These are phyloP conservation scores for Diaporthe sp. DNA, from an alignment of 2,329 filamentous ascomycete species.

Conservation along the genomic window DNA sequence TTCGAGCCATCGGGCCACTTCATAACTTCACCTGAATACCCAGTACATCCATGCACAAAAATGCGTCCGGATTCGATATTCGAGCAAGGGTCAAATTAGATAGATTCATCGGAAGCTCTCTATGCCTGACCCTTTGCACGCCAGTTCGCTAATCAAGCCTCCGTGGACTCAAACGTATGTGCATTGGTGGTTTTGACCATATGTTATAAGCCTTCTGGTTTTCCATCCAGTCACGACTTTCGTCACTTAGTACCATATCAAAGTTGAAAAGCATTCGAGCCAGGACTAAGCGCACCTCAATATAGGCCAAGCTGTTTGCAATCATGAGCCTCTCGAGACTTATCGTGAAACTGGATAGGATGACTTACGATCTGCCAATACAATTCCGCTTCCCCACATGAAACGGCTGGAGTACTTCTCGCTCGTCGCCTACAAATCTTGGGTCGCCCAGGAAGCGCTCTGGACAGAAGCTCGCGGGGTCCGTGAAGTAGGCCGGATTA, in stretches of 20 bases:
- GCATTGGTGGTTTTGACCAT: constrained; percentile 52
- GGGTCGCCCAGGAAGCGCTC: neutral
- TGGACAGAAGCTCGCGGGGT: neutral
- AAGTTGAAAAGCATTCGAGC: constrained; percentile 59
- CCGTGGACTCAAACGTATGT: constrained; percentile 45
- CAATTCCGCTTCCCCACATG: neutral
- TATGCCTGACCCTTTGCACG: neutral
- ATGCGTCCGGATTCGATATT: neutral
- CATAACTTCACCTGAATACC: neutral
- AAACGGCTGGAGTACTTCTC: neutral
- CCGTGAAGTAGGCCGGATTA: neutral
- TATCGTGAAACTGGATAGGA: neutral
- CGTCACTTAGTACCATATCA: constrained; percentile 52
- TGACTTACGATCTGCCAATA: neutral
- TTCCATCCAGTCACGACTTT: constrained; percentile 49
- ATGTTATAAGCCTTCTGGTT: constrained; percentile 49
- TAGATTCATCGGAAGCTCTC: neutral
- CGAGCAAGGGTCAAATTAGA: neutral
- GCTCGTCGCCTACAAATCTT: neutral
- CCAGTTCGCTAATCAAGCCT: neutral
- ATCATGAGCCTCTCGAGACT: neutral
- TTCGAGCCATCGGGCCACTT: neutral
- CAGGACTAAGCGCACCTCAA: constrained; percentile 61
- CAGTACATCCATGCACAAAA: neutral
- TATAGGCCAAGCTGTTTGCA: constrained; percentile 54